Percentiles rank a stretch among this genome's conserved stretches.
These are phyloP conservation scores for Pleurotus cornucopiae DNA, from an alignment of 768 basidiomycete genomes.

Conservation along the genomic window DNA sequence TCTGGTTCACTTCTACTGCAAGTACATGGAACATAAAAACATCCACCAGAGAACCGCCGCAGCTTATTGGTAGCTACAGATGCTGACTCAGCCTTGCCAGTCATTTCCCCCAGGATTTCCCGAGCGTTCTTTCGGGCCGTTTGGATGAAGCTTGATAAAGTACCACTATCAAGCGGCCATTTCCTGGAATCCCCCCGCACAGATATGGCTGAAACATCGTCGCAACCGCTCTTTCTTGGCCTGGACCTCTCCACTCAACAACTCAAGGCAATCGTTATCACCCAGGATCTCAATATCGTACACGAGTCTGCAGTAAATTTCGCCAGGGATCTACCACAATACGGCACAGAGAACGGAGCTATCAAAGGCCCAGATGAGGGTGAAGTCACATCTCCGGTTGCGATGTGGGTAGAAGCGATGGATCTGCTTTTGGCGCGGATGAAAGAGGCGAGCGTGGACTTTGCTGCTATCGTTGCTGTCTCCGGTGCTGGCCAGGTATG, in stretches of 20 bases:
- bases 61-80: too few relatives aligned
- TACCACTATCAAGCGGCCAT: neutral
- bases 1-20: too few relatives aligned
- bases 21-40: too few relatives aligned
- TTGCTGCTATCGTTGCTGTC: conserved; percentile 55
- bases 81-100: neutral
- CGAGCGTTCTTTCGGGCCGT: conserved; percentile 4
- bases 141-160: neutral
- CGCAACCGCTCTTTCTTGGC: conserved; percentile 56
- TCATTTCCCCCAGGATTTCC: conserved; percentile 5
- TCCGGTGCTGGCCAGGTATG: conserved; percentile 78
- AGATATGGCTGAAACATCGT: neutral
- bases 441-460: conserved; percentile 53
- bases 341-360: conserved; percentile 64
- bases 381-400: conserved; percentile 76
- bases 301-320: conserved; percentile 76
- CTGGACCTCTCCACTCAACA: conserved; percentile 87
- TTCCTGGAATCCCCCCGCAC: neutral
- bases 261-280: conserved; percentile 70
- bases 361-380: conserved; percentile 60
- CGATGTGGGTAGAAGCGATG: conserved; percentile 83
- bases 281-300: conserved; percentile 51
- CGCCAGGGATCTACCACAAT: conserved; percentile 71
- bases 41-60: too few relatives aligned
- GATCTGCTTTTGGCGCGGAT: conserved; percentile 70